Conservation (phyloP, 2,329 filamentous ascomycete species). For the Talaromyces sp. region DNA sequence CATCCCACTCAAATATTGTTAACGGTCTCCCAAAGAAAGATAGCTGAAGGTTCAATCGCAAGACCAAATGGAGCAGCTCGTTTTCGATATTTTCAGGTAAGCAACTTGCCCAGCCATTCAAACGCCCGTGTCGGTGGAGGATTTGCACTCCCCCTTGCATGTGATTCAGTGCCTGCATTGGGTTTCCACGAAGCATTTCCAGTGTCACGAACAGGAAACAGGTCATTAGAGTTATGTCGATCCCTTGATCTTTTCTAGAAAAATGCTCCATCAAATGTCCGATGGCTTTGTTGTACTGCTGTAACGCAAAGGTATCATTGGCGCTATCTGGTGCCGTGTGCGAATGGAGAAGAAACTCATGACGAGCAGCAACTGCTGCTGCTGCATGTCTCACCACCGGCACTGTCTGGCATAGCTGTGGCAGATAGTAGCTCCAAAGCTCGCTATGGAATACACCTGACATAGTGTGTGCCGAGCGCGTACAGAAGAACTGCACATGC, state of each 20-base stretch:
- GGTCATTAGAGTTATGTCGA: slow-evolving; percentile 14
- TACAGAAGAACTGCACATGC: slow-evolving; percentile 36
- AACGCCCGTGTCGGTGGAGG: slow-evolving; percentile 4
- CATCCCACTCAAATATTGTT: slow-evolving; percentile 4
- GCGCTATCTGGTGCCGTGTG: not conserved
- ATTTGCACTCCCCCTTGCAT: slow-evolving; percentile 17
- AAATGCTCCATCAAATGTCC: slow-evolving; percentile 25
- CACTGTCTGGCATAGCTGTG: slow-evolving; percentile 41
- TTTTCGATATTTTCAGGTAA: slow-evolving; percentile 1
- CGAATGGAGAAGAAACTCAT: slow-evolving; percentile 27
- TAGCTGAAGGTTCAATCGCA: slow-evolving; percentile 17
- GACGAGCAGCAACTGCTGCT: slow-evolving; percentile 45
- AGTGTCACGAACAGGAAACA: slow-evolving; percentile 20
- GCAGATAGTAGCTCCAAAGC: slow-evolving; percentile 33
- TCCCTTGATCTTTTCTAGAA: not conserved
- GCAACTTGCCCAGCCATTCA: not conserved
- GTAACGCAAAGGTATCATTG: slow-evolving; percentile 31
- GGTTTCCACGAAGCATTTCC: slow-evolving; percentile 17
- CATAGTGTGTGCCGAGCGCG: slow-evolving; percentile 37
- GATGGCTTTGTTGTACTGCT: slow-evolving; percentile 48
- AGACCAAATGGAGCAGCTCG: slow-evolving; percentile 14
- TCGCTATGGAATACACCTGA: slow-evolving; percentile 35
- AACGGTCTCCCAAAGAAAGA: slow-evolving; percentile 14
- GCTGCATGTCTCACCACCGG: slow-evolving; percentile 46
- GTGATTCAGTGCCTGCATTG: slow-evolving; percentile 15